Evolutionary conservation across 2,329 filamentous ascomycete species (phyloP).

Genomic region (Hypoxylon sp.): DNA sequence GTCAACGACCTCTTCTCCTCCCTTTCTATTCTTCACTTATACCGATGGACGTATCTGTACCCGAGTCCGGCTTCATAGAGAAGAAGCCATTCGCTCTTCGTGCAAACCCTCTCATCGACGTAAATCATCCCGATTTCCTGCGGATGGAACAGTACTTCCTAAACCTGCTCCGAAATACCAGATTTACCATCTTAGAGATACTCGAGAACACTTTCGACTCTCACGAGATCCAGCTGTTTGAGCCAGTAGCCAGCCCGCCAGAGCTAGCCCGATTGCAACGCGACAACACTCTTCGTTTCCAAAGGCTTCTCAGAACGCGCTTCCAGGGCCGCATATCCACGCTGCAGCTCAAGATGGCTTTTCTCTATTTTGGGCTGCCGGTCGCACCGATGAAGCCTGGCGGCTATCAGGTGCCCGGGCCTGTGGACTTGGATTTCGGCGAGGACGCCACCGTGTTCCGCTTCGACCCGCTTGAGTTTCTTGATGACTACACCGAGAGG

Average conservation of each 20-base stretch:
- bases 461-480: conserved; percentile 35
- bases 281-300: conserved; percentile 44
- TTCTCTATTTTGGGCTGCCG: conserved; percentile 58
- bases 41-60: background rate
- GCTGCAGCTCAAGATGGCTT: conserved; percentile 53
- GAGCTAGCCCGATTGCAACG: conserved; percentile 47
- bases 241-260: conserved; percentile 38
- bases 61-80: conserved; percentile 6
- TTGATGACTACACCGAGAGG: conserved; percentile 32
- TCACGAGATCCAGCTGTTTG: conserved; percentile 47
- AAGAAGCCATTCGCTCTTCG: conserved; percentile 37
- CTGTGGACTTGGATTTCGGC: conserved; percentile 23
- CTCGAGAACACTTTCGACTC: conserved; percentile 46
- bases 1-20: background rate
- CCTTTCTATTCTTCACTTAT: background rate
- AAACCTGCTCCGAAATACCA: conserved; percentile 35
- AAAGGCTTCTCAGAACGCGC: conserved; percentile 41
- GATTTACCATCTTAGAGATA: conserved; percentile 43
- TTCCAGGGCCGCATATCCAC: conserved; percentile 44
- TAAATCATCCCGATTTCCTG: conserved; percentile 31
- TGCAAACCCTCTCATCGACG: conserved; percentile 31
- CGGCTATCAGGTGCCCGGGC: background rate
- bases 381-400: conserved; percentile 51
- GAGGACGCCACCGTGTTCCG: conserved; percentile 1
- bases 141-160: conserved; percentile 43